phyloP scores from a whole-genome alignment of 441 rosid genomes.

The Kokia cookei region DNA sequence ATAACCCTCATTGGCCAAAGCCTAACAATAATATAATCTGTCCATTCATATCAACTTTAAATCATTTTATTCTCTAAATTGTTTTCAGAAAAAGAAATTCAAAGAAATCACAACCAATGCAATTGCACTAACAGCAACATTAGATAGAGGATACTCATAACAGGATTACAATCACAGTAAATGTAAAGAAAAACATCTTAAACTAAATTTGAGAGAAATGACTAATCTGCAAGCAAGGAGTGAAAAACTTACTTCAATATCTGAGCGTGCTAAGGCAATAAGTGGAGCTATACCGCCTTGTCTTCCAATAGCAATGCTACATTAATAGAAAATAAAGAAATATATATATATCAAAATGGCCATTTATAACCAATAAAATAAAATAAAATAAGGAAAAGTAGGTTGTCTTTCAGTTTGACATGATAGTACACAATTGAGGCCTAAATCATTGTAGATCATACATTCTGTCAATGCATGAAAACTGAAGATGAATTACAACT shows the following conservation, averaged over 20 bases:
- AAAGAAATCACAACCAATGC: not conserved
- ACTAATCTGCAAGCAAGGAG: not conserved
- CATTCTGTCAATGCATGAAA: not conserved
- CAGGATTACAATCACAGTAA: not conserved
- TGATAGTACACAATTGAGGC: not conserved
- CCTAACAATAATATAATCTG: too few species aligned
- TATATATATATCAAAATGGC: not conserved
- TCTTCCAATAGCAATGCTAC: conserved; percentile 87
- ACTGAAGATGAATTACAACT: not conserved
- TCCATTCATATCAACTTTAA: not conserved
- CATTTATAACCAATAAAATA: not conserved
- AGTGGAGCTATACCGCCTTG: conserved; percentile 92
- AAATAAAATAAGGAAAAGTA: not conserved
- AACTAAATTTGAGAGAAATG: not conserved
- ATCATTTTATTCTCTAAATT: not conserved
- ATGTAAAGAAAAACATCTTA: not conserved
- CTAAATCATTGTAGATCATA: not conserved
- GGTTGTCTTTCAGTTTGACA: not conserved
- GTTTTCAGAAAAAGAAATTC: not conserved
- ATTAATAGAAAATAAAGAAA: conserved; percentile 9
- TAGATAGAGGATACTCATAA: not conserved
- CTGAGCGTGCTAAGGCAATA: conserved; percentile 72
- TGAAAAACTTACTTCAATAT: conserved; percentile 56
- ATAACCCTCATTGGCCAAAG: too few species aligned
- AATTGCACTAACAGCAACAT: not conserved